phyloP scores from a whole-genome alignment of 495 filamentous ascomycete genomes.

The Aspergillus sparsus region DNA sequence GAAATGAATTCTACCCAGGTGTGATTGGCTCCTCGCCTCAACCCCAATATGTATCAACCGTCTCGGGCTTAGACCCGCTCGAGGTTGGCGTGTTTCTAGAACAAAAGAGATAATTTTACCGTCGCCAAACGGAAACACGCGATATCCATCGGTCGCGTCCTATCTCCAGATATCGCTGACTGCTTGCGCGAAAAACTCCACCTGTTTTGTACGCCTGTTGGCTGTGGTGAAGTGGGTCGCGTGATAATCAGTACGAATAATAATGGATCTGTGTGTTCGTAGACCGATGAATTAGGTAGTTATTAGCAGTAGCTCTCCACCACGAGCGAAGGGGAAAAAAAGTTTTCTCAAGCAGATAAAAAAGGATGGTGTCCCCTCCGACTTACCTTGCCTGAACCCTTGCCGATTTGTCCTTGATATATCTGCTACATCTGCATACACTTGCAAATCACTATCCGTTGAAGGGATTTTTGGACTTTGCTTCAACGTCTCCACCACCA shows the following conservation, averaged over 20 bases:
- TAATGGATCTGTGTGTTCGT: background rate
- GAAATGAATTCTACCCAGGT: background rate
- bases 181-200: background rate
- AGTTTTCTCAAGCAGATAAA: too few species aligned
- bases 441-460: too few species aligned
- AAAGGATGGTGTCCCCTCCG: too few species aligned
- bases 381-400: too few species aligned
- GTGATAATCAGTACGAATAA: background rate
- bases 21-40: background rate
- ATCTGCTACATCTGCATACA: too few species aligned
- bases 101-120: background rate
- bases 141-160: slow-evolving; percentile 1
- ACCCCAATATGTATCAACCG: background rate
- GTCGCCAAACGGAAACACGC: slow-evolving; percentile 1
- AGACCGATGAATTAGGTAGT: slow-evolving; percentile 16
- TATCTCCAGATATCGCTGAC: slow-evolving; percentile 5
- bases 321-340: background rate
- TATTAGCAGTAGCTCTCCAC: slow-evolving; percentile 20
- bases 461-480: too few species aligned
- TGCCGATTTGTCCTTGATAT: too few species aligned
- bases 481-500: too few species aligned
- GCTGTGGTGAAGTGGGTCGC: background rate
- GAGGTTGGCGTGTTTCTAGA: background rate
- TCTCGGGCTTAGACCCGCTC: background rate
- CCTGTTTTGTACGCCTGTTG: background rate